Evolutionary conservation across 345 rosid genomes (phyloP).

Genomic region (Syzygium grande): DNA sequence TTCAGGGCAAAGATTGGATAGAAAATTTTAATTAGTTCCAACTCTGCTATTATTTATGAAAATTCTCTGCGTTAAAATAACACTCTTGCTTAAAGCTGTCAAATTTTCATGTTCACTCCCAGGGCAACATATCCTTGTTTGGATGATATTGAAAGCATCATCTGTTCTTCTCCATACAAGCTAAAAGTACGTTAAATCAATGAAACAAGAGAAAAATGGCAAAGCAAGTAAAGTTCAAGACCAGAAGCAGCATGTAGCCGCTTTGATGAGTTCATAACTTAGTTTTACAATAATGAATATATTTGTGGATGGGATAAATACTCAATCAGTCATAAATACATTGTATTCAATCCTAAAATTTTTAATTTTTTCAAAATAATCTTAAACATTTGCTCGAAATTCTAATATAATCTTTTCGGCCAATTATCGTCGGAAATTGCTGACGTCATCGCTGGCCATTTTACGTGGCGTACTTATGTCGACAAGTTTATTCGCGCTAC

Average conservation of each 20-base stretch:
- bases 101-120: neutral
- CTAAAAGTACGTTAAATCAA: neutral
- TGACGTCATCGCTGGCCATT: neutral
- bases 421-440: neutral
- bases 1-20: neutral
- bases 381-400: neutral
- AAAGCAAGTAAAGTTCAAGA: neutral
- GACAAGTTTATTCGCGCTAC: accelerated
- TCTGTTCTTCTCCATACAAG: neutral
- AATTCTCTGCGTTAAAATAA: neutral
- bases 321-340: neutral
- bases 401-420: neutral
- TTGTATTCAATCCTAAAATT: neutral
- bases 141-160: neutral
- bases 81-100: neutral
- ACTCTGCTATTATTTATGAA: neutral
- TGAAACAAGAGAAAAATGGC: neutral
- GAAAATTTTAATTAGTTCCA: neutral
- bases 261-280: neutral
- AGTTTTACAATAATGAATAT: neutral
- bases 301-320: neutral
- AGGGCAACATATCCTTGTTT: neutral
- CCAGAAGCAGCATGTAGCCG: neutral
- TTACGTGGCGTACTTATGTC: accelerated
- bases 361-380: neutral